phyloP scores from a whole-genome alignment of 192 early-diverging fungal genomes.

The Coemansia sp. region DNA sequence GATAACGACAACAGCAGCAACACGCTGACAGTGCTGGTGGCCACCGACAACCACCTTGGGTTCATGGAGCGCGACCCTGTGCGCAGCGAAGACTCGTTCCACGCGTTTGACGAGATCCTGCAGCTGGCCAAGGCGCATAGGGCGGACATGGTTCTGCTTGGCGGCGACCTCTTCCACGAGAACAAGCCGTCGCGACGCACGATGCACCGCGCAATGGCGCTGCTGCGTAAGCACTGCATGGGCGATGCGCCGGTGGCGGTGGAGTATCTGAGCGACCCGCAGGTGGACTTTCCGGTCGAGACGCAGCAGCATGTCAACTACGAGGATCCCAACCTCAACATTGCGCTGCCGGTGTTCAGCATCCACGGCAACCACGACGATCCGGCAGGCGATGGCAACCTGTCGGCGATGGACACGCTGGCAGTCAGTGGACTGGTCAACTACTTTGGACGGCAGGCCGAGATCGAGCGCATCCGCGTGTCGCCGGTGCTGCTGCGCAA shows the following conservation, averaged over 20 bases:
- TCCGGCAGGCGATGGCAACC: constrained; percentile 79
- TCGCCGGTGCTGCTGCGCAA: constrained; percentile 83
- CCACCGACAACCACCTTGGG: constrained; percentile 95
- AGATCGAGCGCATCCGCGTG: constrained; percentile 75
- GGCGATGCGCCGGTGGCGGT: constrained; percentile 68
- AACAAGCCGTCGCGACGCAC: constrained; percentile 84
- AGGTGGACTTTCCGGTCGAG: constrained; percentile 63
- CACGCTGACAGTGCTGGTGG: constrained; percentile 66
- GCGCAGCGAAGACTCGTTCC: constrained; percentile 79
- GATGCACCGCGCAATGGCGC: constrained; percentile 66
- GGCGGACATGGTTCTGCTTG: constrained; percentile 90
- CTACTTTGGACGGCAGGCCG: constrained; percentile 81
- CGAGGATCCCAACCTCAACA: constrained; percentile 82
- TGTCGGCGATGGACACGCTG: constrained; percentile 83
- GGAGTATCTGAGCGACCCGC: constrained; percentile 76
- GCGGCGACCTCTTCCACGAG: constrained; percentile 96
- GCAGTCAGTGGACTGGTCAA: constrained; percentile 80
- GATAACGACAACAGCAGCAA: constrained; percentile 6
- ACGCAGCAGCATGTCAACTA: constrained; percentile 76
- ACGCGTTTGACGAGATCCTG: constrained; percentile 88
- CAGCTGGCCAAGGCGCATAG: constrained; percentile 59
- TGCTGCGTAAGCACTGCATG: constrained; percentile 69
- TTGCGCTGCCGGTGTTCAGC: constrained; percentile 85
- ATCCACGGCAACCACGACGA: constrained; percentile 99
- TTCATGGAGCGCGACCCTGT: constrained; percentile 89